Evolutionary conservation across 108 stramenopile genomes (phyloP).

Genomic region (Skeletonema menzelii): DNA sequence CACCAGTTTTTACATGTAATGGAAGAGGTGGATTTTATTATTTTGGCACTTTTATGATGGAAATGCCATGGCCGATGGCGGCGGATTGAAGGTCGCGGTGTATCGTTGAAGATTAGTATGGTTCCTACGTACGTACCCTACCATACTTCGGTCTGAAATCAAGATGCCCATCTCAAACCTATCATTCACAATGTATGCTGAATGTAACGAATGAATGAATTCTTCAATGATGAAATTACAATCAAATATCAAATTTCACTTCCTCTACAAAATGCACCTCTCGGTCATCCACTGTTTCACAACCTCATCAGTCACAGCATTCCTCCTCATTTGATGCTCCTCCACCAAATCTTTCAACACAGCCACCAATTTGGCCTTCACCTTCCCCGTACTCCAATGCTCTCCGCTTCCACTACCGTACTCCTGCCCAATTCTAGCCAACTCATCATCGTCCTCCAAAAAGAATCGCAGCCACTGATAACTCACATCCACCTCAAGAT

Average conservation of each 20-base stretch:
- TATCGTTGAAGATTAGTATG: too few species aligned
- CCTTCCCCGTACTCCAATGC: conserved; percentile 93
- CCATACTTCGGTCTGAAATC: too few species aligned
- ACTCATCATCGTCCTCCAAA: conserved; percentile 96
- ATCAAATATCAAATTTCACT: not conserved
- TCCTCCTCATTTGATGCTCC: conserved; percentile 88
- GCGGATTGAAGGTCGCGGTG: too few species aligned
- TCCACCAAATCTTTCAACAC: conserved; percentile 87
- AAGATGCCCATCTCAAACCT: too few species aligned
- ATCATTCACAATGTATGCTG: too few species aligned
- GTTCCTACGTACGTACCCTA: too few species aligned
- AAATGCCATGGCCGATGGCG: too few species aligned
- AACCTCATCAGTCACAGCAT: conserved; percentile 88
- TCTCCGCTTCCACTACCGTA: conserved; percentile 92
- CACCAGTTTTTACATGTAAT: too few species aligned
- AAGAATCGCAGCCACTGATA: conserved; percentile 98
- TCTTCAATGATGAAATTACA: too few species aligned
- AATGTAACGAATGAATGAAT: too few species aligned
- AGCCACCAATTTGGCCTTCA: conserved; percentile 86
- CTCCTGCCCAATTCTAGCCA: conserved; percentile 83
- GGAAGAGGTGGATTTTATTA: too few species aligned
- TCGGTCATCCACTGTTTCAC: conserved; percentile 91
- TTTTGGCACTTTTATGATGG: too few species aligned
- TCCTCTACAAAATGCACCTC: conserved; percentile 56
- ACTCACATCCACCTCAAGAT: conserved; percentile 93